Evolutionary conservation across 805 yeast species (phyloP).

Genomic region (Starmerella kuoi): DNA sequence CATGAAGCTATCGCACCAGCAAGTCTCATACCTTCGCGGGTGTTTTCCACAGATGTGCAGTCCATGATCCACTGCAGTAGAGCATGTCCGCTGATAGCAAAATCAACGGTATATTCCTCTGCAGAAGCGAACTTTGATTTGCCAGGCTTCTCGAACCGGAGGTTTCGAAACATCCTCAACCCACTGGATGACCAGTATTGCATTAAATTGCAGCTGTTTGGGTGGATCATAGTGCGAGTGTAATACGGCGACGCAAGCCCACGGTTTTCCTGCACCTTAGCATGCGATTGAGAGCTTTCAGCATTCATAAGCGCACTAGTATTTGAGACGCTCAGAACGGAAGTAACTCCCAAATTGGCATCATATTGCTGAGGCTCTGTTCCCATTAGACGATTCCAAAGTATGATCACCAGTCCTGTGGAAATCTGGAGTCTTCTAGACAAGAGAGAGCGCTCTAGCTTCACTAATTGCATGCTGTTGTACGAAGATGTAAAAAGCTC

Average conservation of each 20-base stretch:
- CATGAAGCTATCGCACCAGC: slow-evolving; percentile 28
- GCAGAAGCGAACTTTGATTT: slow-evolving; percentile 16
- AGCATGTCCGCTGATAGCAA: slow-evolving; percentile 61
- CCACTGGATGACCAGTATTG: slow-evolving; percentile 74
- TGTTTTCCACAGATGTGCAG: slow-evolving; percentile 58
- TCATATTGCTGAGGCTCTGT: slow-evolving; percentile 56
- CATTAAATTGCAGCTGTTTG: slow-evolving; percentile 68
- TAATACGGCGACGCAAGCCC: slow-evolving; percentile 61
- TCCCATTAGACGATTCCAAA: slow-evolving; percentile 57
- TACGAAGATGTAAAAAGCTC: slow-evolving; percentile 41
- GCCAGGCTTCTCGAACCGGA: slow-evolving; percentile 25
- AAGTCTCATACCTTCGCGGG: slow-evolving; percentile 18
- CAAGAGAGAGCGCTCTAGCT: slow-evolving; percentile 49
- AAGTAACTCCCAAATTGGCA: not conserved
- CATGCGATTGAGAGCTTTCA: too few relatives aligned
- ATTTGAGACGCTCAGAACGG: not conserved
- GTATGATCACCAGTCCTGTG: slow-evolving; percentile 45
- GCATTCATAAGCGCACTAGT: not conserved
- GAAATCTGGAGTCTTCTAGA: slow-evolving; percentile 51
- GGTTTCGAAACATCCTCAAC: slow-evolving; percentile 43
- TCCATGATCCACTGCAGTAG: slow-evolving; percentile 81
- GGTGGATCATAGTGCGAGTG: slow-evolving; percentile 72
- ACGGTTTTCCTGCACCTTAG: too few relatives aligned
- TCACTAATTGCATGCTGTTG: slow-evolving; percentile 61
- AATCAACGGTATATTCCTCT: slow-evolving; percentile 26